Evolutionary conservation across 2,329 filamentous ascomycete genomes (phyloP).

Genomic region (Cladophialophora chaetospira): DNA sequence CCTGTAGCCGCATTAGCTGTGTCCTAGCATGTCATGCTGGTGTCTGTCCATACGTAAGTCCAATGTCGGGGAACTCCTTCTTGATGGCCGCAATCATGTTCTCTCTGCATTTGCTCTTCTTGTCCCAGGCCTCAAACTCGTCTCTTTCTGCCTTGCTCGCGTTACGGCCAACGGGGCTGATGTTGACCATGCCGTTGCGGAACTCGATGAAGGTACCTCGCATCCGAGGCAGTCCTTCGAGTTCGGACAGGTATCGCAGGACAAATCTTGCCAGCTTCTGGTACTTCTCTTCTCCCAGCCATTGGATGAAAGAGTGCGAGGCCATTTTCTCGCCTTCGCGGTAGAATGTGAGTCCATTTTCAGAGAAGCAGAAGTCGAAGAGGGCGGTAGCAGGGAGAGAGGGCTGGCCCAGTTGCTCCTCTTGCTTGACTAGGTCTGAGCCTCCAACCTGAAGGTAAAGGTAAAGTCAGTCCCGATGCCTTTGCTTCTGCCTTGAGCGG

Average conservation of each 20-base stretch:
- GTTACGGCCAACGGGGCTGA: slow-evolving; percentile 72
- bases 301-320: slow-evolving; percentile 84
- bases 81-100: slow-evolving; percentile 75
- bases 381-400: slow-evolving; percentile 72
- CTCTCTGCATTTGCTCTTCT: slow-evolving; percentile 72
- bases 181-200: slow-evolving; percentile 67
- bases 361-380: slow-evolving; percentile 97
- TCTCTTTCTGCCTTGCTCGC: slow-evolving; percentile 76
- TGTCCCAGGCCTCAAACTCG: slow-evolving; percentile 81
- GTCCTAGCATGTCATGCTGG: neutral
- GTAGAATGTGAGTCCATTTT: slow-evolving; percentile 93
- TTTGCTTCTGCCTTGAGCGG: neutral
- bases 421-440: slow-evolving; percentile 88
- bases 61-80: slow-evolving; percentile 79
- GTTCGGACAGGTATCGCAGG: slow-evolving; percentile 62
- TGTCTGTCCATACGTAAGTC: slow-evolving; percentile 69
- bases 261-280: slow-evolving; percentile 62
- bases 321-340: slow-evolving; percentile 76
- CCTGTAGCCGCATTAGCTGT: slow-evolving; percentile 45
- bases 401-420: slow-evolving; percentile 83
- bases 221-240: slow-evolving; percentile 62
- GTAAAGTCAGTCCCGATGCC: slow-evolving; percentile 10
- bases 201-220: slow-evolving; percentile 69
- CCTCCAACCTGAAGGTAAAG: slow-evolving; percentile 66
- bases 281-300: slow-evolving; percentile 80